These are phyloP conservation scores for Iberis pinnata DNA, from an alignment of 345 rosid species.

Conservation along the genomic window DNA sequence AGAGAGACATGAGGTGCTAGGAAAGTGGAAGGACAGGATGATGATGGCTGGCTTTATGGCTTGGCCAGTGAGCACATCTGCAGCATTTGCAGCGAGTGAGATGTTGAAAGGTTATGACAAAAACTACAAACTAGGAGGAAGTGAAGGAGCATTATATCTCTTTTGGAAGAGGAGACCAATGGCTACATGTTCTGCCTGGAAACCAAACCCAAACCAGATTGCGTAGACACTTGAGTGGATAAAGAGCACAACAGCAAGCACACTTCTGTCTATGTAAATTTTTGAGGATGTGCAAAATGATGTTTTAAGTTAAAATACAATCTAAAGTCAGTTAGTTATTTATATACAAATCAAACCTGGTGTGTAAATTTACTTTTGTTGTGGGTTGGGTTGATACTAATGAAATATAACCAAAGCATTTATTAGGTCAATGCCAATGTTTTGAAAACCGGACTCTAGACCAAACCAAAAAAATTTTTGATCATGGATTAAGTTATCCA, in stretches of 20 bases:
- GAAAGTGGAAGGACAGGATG: slow-evolving; percentile 65
- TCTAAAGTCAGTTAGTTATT: slow-evolving; percentile 18
- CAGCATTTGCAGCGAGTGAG: slow-evolving; percentile 34
- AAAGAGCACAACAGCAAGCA: slow-evolving; percentile 11
- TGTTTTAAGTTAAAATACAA: slow-evolving; percentile 24
- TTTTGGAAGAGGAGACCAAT: slow-evolving; percentile 61
- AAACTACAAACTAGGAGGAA: slow-evolving; percentile 45
- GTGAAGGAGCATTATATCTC: slow-evolving; percentile 53
- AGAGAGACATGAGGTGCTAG: slow-evolving; percentile 69
- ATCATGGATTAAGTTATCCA: too few species aligned
- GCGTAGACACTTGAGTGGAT: slow-evolving; percentile 21
- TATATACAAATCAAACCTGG: slow-evolving; percentile 24
- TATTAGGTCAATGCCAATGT: slow-evolving; percentile 13
- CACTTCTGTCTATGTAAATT: slow-evolving; percentile 27
- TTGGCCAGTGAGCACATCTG: slow-evolving; percentile 36
- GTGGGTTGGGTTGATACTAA: slow-evolving; percentile 15
- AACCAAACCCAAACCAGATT: slow-evolving; percentile 35
- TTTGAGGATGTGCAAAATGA: slow-evolving; percentile 21
- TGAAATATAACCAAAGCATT: slow-evolving; percentile 2
- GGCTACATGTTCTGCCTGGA: slow-evolving; percentile 72
- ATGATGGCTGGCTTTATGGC: slow-evolving; percentile 62
- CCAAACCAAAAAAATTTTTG: too few species aligned
- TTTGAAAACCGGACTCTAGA: too few species aligned
- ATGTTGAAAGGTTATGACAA: slow-evolving; percentile 41
- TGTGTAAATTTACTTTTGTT: slow-evolving; percentile 20